phyloP scores from a whole-genome alignment of 768 basidiomycete species.

The Mycena polygramma region DNA sequence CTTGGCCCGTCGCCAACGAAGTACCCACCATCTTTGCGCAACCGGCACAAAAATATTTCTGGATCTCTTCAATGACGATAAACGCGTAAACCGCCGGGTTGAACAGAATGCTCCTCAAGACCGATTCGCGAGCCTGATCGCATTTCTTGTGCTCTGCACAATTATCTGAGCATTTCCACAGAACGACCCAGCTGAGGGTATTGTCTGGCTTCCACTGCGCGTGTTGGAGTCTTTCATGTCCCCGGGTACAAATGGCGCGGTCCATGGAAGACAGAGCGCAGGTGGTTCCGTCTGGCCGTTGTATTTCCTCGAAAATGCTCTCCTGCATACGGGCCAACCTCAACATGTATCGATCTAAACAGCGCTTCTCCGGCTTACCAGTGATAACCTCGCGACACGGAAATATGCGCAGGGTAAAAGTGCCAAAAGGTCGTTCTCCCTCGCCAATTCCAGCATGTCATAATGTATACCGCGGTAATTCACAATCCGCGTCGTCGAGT shows the following conservation, averaged over 20 bases:
- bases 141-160: background rate
- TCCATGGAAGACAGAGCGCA: background rate
- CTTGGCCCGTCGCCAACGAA: background rate
- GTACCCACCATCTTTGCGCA: background rate
- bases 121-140: too few relatives aligned
- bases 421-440: slow-evolving; percentile 9
- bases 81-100: background rate
- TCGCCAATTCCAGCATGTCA: slow-evolving; percentile 13
- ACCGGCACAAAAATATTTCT: background rate
- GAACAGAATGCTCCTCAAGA: background rate
- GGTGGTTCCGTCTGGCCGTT: background rate
- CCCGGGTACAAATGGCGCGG: background rate
- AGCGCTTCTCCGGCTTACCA: background rate
- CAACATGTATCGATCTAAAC: too few relatives aligned
- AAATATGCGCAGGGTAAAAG: slow-evolving; percentile 24
- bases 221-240: background rate
- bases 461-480: background rate
- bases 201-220: background rate
- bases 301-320: background rate
- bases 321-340: background rate
- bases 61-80: background rate
- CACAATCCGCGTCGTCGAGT: background rate
- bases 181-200: background rate
- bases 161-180: too few relatives aligned
- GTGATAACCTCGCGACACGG: background rate